Percentiles rank a stretch among this genome's conserved stretches.
Conservation (phyloP, 768 basidiomycete genomes). For the Megacollybia marginata region DNA sequence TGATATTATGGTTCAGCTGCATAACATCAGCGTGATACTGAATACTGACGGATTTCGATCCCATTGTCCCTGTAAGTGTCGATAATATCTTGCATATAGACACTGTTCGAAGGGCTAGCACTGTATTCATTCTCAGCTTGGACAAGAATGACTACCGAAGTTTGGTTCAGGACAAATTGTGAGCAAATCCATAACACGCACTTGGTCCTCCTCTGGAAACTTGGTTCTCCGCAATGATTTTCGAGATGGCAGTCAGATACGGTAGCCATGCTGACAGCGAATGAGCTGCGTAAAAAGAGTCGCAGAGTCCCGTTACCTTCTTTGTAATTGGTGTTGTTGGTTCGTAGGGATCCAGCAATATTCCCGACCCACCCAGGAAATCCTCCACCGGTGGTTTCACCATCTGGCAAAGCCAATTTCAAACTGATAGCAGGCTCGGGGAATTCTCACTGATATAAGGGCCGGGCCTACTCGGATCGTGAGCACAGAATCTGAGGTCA, state of each 20-base stretch:
- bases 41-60: conserved; percentile 36
- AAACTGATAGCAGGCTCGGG: background rate
- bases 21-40: background rate
- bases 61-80: conserved; percentile 37
- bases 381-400: conserved; percentile 46
- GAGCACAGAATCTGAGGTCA: background rate
- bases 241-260: conserved; percentile 43
- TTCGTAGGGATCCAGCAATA: conserved; percentile 40
- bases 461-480: conserved; percentile 29
- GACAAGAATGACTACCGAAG: conserved; percentile 32
- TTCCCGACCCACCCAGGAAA: conserved; percentile 57
- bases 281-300: background rate
- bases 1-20: background rate
- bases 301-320: conserved; percentile 21
- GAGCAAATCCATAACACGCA: conserved; percentile 3
- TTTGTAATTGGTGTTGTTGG: conserved; percentile 41
- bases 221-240: conserved; percentile 46
- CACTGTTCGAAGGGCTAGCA: conserved; percentile 30
- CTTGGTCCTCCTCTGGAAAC: conserved; percentile 51
- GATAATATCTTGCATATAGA: conserved; percentile 44
- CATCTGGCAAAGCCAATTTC: conserved; percentile 23
- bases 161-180: background rate
- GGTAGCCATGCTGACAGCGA: conserved; percentile 40
- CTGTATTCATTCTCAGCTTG: conserved; percentile 55
- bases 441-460: conserved; percentile 40